Conservation (phyloP, 2,329 filamentous ascomycete genomes). For the Fonsecaea monophora region DNA sequence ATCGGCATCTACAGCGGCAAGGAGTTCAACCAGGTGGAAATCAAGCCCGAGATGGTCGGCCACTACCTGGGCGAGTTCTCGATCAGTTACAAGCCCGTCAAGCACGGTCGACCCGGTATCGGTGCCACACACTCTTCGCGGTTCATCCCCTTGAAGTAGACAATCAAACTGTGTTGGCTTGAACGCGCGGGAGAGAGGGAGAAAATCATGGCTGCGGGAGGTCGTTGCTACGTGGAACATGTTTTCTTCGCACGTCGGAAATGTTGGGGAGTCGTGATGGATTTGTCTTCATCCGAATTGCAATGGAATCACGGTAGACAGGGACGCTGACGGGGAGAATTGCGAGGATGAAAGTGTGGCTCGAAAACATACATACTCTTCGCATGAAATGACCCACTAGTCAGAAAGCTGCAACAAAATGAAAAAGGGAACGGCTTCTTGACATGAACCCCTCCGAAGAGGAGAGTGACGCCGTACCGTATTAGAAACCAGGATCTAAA, state of each 20-base stretch:
- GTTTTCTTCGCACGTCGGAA: neutral
- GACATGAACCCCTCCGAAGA: neutral
- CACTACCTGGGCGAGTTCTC: constrained; percentile 99
- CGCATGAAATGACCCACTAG: neutral
- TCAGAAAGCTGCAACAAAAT: neutral
- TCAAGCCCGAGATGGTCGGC: constrained; percentile 99
- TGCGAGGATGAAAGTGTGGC: neutral
- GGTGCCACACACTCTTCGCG: constrained; percentile 99
- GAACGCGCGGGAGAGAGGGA: neutral
- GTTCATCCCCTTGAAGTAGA: constrained; percentile 99
- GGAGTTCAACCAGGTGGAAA: constrained; percentile 99
- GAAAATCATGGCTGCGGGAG: neutral
- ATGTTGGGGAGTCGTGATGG: constrained; percentile 2
- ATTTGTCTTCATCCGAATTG: neutral
- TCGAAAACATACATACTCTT: neutral
- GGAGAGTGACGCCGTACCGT: neutral
- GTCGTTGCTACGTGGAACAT: neutral
- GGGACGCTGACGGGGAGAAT: neutral
- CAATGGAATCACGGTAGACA: neutral
- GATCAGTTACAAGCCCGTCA: constrained; percentile 99
- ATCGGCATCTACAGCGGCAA: constrained; percentile 99
- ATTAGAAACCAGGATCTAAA: neutral
- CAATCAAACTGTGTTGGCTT: no score
- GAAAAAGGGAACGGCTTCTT: constrained; percentile 1
- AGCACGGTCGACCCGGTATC: constrained; percentile 99